These are phyloP conservation scores for Chimonanthus praecox DNA, from an alignment of 164 flowering plant species.

Conservation along the genomic window DNA sequence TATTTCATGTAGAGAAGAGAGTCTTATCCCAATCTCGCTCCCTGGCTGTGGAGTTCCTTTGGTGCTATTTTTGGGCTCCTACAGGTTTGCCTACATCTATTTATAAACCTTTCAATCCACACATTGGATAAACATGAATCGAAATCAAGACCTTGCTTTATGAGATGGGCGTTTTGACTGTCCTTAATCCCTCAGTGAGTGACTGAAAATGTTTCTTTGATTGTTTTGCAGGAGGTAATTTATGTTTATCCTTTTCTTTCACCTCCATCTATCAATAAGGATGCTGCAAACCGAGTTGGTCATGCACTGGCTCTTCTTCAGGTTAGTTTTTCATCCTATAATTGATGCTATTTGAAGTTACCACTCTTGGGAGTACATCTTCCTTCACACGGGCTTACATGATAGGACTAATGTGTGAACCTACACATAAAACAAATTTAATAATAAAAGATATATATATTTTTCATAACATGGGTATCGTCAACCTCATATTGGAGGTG, in stretches of 20 bases:
- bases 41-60: conserved; percentile 78
- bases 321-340: conserved; percentile 28
- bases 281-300: conserved; percentile 81
- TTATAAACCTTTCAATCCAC: too few species aligned
- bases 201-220: background rate
- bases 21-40: conserved; percentile 80
- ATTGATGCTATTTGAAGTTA: background rate
- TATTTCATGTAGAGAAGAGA: conserved; percentile 56
- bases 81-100: conserved; percentile 44
- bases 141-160: too few species aligned
- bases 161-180: background rate
- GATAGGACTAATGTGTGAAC: background rate
- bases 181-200: background rate
- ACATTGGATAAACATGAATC: background rate
- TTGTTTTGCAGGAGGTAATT: conserved; percentile 68
- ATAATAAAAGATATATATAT: background rate
- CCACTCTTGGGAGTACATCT: background rate
- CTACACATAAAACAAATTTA: background rate
- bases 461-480: background rate
- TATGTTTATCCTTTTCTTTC: conserved; percentile 79
- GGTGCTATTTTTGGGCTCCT: conserved; percentile 83
- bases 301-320: conserved; percentile 95
- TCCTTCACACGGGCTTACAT: background rate
- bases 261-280: conserved; percentile 70
- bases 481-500: too few species aligned